phyloP scores from a whole-genome alignment of 441 rosid species.

The Adansonia rubrostipa region DNA sequence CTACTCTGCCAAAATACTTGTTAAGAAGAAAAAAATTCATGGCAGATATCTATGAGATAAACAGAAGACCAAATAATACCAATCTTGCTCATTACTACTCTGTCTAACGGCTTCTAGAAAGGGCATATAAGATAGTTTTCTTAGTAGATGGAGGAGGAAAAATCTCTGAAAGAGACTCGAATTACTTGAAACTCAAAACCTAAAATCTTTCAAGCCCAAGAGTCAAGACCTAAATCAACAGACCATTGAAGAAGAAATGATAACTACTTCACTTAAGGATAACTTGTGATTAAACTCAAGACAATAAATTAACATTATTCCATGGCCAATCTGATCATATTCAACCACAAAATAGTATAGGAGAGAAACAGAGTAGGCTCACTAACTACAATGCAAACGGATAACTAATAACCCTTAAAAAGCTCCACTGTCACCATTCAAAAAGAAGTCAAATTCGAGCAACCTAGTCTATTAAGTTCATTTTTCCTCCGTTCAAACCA shows the following conservation, averaged over 20 bases:
- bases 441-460: background rate
- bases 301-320: background rate
- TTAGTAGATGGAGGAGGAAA: background rate
- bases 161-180: background rate
- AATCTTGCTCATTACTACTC: background rate
- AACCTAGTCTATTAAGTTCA: background rate
- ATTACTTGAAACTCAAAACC: background rate
- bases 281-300: background rate
- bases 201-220: background rate
- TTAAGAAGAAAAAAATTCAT: background rate
- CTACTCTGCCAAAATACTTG: background rate
- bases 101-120: background rate
- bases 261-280: too few species aligned
- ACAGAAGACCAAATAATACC: too few species aligned
- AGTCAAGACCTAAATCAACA: background rate
- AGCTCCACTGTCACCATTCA: background rate
- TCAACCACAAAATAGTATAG: background rate
- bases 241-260: background rate
- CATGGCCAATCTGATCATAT: background rate
- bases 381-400: conserved; percentile 3
- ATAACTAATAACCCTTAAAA: background rate
- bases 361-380: conserved; percentile 32
- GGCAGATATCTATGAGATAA: background rate
- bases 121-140: background rate
- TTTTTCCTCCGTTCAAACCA: background rate